Base-by-base conservation (phyloP, 352 stramenopile genomes). In the Globisporangium rhizosaccharum region DNA sequence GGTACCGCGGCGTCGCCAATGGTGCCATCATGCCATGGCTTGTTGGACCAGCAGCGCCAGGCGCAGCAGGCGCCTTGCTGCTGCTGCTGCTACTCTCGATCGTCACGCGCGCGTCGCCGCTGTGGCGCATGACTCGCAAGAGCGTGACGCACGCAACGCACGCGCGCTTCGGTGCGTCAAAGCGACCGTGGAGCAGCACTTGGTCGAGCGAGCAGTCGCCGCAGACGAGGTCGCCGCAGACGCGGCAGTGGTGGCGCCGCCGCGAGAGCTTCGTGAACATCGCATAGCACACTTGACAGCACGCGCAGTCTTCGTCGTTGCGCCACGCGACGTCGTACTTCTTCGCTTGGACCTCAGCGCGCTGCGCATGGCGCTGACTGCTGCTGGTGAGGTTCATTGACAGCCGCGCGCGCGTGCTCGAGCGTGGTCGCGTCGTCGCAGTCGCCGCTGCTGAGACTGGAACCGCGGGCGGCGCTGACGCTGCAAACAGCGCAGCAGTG, bases 261-360 rank as follows among this genome's bases (percentile, higher is more conserved):
- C 79, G 76, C 44, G 80, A 81, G 37, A 90, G 71, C 58, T 81
- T 89, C 23, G 79, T 86, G 65, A 91, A 91, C 61, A 81, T 76
- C 48, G 75, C 66, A 63, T 78, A 84, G 57, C 82, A 91, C 46
- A 89, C 66, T 63, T 85, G 76, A 58, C 82, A 91, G 57, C 81
- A 84, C 46, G 59, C 33, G 36, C 65, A 79, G 20, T 86, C 79
- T 53, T 79, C 61, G 61, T 91, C 82, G 18, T 71, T 59, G 51
- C 72, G 76, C 82, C 82, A 91, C 30, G 75, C 67, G 44, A 91
- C 82, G 60, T 86, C 79, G 63, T 91, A 91, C 64, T 91, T 91
- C 51, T 66, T 62, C 33, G 71, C 75, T 56, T 82, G 62, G 56
- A 18, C 41, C 46, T 65, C 61, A 10, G 56, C 51, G 61, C 52